Evolutionary conservation across 345 rosid species (phyloP).

Genomic region (Erucastrum elatum): DNA sequence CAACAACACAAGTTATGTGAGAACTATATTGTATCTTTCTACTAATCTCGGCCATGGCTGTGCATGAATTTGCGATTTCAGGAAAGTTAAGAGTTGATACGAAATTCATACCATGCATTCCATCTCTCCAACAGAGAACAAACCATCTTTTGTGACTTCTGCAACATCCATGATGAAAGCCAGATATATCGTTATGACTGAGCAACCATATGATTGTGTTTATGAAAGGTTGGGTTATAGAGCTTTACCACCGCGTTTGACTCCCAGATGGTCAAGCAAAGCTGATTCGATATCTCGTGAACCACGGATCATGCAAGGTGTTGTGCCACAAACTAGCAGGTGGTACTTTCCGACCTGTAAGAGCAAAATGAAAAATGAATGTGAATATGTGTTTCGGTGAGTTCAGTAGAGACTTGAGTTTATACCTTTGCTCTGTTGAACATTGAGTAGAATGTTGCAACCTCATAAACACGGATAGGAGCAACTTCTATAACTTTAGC

Average conservation of each 20-base stretch:
- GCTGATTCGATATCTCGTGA: conserved; percentile 88
- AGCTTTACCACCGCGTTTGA: conserved; percentile 81
- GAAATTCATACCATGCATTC: conserved; percentile 87
- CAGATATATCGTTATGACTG: conserved; percentile 19
- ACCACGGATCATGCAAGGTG: conserved; percentile 98
- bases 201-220: background rate
- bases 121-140: conserved; percentile 99
- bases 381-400: background rate
- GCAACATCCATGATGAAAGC: conserved; percentile 21
- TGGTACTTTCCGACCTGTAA: conserved; percentile 95
- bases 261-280: conserved; percentile 88
- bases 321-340: conserved; percentile 95
- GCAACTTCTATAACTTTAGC: conserved; percentile 87
- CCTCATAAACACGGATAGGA: conserved; percentile 95
- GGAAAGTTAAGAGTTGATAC: background rate
- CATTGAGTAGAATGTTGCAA: conserved; percentile 98
- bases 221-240: conserved; percentile 7
- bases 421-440: conserved; percentile 81
- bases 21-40: background rate
- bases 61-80: too few relatives aligned
- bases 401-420: background rate
- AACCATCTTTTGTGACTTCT: conserved; percentile 98
- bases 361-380: conserved; percentile 22
- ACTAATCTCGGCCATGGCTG: too few relatives aligned
- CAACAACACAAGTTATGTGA: conserved; percentile 25